These are phyloP conservation scores for Elongisporangium senticosum DNA, from an alignment of 352 stramenopile genomes.

Conservation along the genomic window DNA sequence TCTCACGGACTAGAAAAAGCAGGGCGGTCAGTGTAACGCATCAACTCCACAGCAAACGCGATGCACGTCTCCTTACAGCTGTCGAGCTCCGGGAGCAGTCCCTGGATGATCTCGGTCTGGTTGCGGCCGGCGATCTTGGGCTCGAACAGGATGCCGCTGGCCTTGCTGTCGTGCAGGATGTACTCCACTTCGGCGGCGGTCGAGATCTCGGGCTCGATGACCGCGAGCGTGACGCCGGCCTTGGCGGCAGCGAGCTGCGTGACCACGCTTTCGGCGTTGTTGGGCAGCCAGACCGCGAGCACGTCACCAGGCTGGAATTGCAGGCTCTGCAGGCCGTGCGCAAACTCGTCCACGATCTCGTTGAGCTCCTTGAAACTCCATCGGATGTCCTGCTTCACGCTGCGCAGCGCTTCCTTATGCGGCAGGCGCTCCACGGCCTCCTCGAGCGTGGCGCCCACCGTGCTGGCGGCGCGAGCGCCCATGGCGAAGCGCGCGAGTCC, in stretches of 20 bases:
- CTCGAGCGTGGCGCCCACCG: conserved; percentile 63
- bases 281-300: conserved; percentile 81
- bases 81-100: conserved; percentile 69
- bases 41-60: background rate
- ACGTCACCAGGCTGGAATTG: conserved; percentile 69
- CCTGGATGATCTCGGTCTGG: conserved; percentile 65
- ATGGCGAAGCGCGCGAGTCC: conserved; percentile 33
- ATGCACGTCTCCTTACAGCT: conserved; percentile 37
- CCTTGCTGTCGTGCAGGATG: conserved; percentile 76
- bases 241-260: conserved; percentile 83
- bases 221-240: conserved; percentile 71
- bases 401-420: conserved; percentile 84
- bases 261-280: conserved; percentile 77
- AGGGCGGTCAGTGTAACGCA: background rate
- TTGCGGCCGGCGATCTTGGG: conserved; percentile 74
- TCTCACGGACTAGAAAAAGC: conserved; percentile 31
- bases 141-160: conserved; percentile 78
- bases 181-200: conserved; percentile 72
- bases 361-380: conserved; percentile 86
- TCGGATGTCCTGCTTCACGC: conserved; percentile 77
- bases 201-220: conserved; percentile 75
- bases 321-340: conserved; percentile 71
- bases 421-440: conserved; percentile 69
- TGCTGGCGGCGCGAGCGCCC: conserved; percentile 44
- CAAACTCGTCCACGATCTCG: conserved; percentile 62